A percentile compares a stretch with the other conserved stretches of the same genome.
Evolutionary conservation across 345 rosid species (phyloP).

Genomic region (Nasturtium officinale): DNA sequence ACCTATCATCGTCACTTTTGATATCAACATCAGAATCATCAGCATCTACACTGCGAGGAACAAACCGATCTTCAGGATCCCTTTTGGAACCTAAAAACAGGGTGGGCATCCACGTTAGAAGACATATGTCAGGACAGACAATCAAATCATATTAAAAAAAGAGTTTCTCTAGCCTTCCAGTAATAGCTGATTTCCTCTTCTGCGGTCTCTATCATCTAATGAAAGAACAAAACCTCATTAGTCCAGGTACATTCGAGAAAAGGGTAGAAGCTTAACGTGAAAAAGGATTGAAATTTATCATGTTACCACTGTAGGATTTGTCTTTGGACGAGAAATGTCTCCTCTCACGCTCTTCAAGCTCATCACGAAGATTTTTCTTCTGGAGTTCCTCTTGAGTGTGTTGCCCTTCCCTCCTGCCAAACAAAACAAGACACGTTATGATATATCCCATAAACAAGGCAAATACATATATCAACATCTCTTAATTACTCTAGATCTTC

Average conservation of each 20-base stretch:
- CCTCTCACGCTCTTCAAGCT: slow-evolving; percentile 88
- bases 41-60: slow-evolving; percentile 88
- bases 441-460: slow-evolving; percentile 4
- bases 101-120: slow-evolving; percentile 34
- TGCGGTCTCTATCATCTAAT: slow-evolving; percentile 86
- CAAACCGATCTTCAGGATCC: slow-evolving; percentile 78
- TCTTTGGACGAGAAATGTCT: slow-evolving; percentile 92
- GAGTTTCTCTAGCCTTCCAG: slow-evolving; percentile 56
- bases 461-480: slow-evolving; percentile 9
- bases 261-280: background rate
- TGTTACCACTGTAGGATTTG: slow-evolving; percentile 61
- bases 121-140: background rate
- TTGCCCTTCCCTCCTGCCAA: slow-evolving; percentile 84
- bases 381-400: slow-evolving; percentile 85
- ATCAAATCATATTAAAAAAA: background rate
- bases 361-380: slow-evolving; percentile 82
- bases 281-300: background rate
- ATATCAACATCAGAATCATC: slow-evolving; percentile 93
- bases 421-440: slow-evolving; percentile 4
- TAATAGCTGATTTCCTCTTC: slow-evolving; percentile 74
- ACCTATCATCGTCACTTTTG: slow-evolving; percentile 76
- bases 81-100: slow-evolving; percentile 61
- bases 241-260: background rate
- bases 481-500: background rate
- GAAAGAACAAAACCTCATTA: slow-evolving; percentile 10